Percentiles rank a stretch among this genome's conserved stretches.
These are phyloP conservation scores for Rachicladosporium sp. DNA, from an alignment of 2,329 filamentous ascomycete species.

Conservation along the genomic window DNA sequence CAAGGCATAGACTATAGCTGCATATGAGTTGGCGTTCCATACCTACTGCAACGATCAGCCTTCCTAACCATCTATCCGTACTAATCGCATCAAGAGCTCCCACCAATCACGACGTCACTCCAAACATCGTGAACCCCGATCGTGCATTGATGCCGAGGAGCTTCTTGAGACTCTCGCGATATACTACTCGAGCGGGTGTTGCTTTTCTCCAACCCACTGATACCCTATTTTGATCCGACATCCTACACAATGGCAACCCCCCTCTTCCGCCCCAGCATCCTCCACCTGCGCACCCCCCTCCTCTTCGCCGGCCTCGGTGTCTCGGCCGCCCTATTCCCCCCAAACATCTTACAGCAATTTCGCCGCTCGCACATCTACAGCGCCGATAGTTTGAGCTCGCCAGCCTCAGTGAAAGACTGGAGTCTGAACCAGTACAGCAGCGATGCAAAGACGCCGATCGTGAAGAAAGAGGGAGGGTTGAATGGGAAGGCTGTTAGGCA, in stretches of 20 bases:
- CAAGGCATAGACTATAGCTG: too few species aligned
- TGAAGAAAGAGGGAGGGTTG: constrained; percentile 25
- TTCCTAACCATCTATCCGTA: too few species aligned
- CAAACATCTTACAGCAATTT: constrained; percentile 14
- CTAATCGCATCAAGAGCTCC: too few species aligned
- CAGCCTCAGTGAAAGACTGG: constrained; percentile 23
- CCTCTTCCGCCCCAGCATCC: constrained; percentile 27
- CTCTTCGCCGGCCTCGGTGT: constrained; percentile 10
- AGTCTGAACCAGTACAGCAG: constrained; percentile 25
- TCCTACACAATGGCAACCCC: constrained; percentile 26
- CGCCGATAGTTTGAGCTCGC: constrained; percentile 9
- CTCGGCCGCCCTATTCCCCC: constrained; percentile 16
- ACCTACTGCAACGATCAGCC: too few species aligned
- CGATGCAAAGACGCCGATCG: constrained; percentile 28
- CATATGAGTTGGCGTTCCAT: too few species aligned
- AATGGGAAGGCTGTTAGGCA: constrained; percentile 33
- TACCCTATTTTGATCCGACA: neutral
- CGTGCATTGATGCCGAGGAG: too few species aligned
- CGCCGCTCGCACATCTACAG: constrained; percentile 26
- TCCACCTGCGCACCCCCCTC: constrained; percentile 15
- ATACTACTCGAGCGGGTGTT: too few species aligned
- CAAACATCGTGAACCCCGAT: too few species aligned
- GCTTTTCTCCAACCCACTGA: neutral
- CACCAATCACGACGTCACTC: too few species aligned
- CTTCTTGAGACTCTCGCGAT: too few species aligned